Evolutionary conservation across 192 early-diverging fungal genomes (phyloP), one percentile per base, ranked within the genome.

Genomic region (Dispira simplex): DNA sequence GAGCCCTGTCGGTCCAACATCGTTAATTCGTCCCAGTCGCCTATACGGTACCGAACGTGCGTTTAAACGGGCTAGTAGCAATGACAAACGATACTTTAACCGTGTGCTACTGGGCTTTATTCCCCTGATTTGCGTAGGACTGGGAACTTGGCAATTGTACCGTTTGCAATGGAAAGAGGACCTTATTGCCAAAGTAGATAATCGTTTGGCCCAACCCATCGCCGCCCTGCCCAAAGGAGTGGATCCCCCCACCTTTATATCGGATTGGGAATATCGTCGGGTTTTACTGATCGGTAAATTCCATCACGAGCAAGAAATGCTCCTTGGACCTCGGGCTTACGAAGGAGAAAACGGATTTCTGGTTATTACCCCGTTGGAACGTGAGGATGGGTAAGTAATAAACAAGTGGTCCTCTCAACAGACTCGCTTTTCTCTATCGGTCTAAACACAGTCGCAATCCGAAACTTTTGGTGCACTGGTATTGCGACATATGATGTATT

Each of bases 91-190:
- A 16, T 4, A 3, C 48, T 23, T 51, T 8, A 44, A 44, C 14
- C 58, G 58, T 3, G 14, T 44, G 14, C 8, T 60, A 2, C 13
- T 60, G 2, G 58, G 58, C 26, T 26, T 60, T 13, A 21, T 60
- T 11, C 58, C 58, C 26, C 21, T 60, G 13, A 60, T 60, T 44
- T 71, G 73, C 32, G 70, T 90, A 74, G 84, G 82, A 2, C 75
- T 92, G 3, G 90, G 90, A 4, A 83, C 83, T 11, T 92, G 92
- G 93, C 93, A 96, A 70, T 79, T 88, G 2, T 83, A 91, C 64
- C 78, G 93, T 20, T 75, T 96, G 49, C 81, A 82, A 46, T 96
- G 91, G 91, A 96, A 96, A 76, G 75, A 86, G 11, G 76, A 80
- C 25, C 75, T 93, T 51, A 92, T 96, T 52, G 81, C 65, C n/a